Conservation (phyloP, 2,329 filamentous ascomycete species). For the Teratosphaeria epicoccoides region DNA sequence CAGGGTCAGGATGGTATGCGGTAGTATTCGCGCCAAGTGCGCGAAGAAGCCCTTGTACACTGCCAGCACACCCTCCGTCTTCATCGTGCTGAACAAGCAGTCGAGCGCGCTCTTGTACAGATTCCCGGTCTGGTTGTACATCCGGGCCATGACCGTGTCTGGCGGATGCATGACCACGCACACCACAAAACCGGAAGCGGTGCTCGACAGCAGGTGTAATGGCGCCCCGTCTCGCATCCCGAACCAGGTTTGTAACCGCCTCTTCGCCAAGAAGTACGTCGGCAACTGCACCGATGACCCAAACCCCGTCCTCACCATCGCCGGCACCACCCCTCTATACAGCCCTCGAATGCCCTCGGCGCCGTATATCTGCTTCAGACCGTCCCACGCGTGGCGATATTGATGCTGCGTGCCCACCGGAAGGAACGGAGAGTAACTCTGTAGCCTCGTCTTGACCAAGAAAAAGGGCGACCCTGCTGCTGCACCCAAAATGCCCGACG, state of each 20-base stretch:
- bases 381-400: constrained; percentile 78
- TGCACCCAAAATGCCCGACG: constrained; percentile 81
- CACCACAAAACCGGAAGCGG: constrained; percentile 86
- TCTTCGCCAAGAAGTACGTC: constrained; percentile 96
- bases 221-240: constrained; percentile 85
- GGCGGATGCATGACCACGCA: constrained; percentile 98
- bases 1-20: constrained; percentile 74
- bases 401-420: constrained; percentile 95
- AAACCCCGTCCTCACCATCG: constrained; percentile 93
- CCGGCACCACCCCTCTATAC: constrained; percentile 82
- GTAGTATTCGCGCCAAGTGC: constrained; percentile 84
- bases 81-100: constrained; percentile 80
- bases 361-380: constrained; percentile 66
- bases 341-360: constrained; percentile 69
- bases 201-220: constrained; percentile 79
- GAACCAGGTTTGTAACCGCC: constrained; percentile 67
- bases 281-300: constrained; percentile 92
- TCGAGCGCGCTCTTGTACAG: constrained; percentile 91
- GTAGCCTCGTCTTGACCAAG: constrained; percentile 89
- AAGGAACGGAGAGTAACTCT: constrained; percentile 84
- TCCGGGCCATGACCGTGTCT: constrained; percentile 96
- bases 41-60: constrained; percentile 98
- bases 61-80: constrained; percentile 80
- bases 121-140: constrained; percentile 98
- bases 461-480: constrained; percentile 95